These are phyloP conservation scores for Falciphora oryzae DNA, from an alignment of 2,329 filamentous ascomycete genomes.

Conservation along the genomic window DNA sequence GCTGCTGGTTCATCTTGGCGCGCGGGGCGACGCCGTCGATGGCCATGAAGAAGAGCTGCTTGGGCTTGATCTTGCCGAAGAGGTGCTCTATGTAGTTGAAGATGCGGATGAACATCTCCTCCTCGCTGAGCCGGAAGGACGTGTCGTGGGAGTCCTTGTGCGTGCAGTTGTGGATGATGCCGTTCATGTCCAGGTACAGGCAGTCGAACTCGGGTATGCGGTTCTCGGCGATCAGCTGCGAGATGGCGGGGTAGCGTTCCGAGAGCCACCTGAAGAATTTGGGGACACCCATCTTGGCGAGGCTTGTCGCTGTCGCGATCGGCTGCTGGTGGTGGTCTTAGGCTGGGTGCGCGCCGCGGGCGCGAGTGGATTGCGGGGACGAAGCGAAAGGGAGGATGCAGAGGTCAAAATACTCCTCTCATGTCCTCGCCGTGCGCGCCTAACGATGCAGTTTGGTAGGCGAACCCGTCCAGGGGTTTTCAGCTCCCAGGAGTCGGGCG, in stretches of 20 bases:
- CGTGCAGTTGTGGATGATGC: conserved; percentile 99
- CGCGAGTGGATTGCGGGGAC: background rate
- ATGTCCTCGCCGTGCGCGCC: background rate
- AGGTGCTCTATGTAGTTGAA: conserved; percentile 99
- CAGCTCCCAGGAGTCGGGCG: background rate
- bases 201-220: conserved; percentile 98
- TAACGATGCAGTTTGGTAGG: background rate
- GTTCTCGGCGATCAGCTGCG: conserved; percentile 96
- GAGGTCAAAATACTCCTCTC: background rate
- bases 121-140: conserved; percentile 88
- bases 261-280: conserved; percentile 99
- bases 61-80: conserved; percentile 97
- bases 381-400: background rate
- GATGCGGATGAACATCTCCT: conserved; percentile 99
- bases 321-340: background rate
- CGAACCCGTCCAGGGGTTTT: background rate
- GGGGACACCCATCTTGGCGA: conserved; percentile 45
- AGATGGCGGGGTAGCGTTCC: conserved; percentile 97
- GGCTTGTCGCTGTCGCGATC: background rate
- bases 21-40: conserved; percentile 96
- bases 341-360: background rate
- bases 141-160: conserved; percentile 93
- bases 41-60: conserved; percentile 99
- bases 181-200: conserved; percentile 98
- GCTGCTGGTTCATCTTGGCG: conserved; percentile 99